Evolutionary conservation across 1,284 basidiomycete genomes (phyloP), one percentile per base, ranked within the genome.

Genomic region (Cystobasidium slooffiae): DNA sequence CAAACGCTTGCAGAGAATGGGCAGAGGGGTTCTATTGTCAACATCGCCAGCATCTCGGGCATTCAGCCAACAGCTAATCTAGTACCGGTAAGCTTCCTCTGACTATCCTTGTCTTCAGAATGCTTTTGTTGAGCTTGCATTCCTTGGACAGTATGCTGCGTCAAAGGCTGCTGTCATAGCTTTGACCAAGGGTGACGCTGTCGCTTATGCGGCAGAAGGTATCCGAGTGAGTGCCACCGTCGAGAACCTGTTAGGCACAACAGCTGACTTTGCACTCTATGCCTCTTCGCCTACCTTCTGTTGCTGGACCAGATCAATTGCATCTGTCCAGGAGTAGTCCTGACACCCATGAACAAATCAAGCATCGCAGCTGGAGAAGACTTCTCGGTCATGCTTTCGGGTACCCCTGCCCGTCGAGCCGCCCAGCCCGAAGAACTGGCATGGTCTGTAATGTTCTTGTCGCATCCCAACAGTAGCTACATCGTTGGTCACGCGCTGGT

Each of bases 1-100:
- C 64, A 66, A 47, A 47, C 9, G 18, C 24, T 31, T 14, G 12
- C n/a, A 6, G 14, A 41, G 31, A n/a, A 52, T 22, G 64, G 64
- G 1, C 64, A 66, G 39, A 66, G 43, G n/a, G 47, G 64, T 20
- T 66, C 64, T 31, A 66, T 66, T 6, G 64, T 66, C 31, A 66
- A 66, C 20, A 66, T 66, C 14, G 64, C 64, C 16, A 66, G 64
- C 49, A 66, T 66, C 14, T 66, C 64, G 47, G 64, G 64, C 10
- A 66, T 66, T 52, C 64, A 66, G 64, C 64, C 64, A n/a, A 66
- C 64, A 7, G 22, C 64, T 8, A 66, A 66, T 53, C 64, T 66
- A 7, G 64, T 66, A 14, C 64, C 64, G 12, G 64, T 66, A 24
- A 66, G 64, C 24, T 39, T 18, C 14, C 14, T n/a, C 22, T 18